Evolutionary conservation across 768 basidiomycete genomes (phyloP).

Genomic region (Hortiboletus campestris): DNA sequence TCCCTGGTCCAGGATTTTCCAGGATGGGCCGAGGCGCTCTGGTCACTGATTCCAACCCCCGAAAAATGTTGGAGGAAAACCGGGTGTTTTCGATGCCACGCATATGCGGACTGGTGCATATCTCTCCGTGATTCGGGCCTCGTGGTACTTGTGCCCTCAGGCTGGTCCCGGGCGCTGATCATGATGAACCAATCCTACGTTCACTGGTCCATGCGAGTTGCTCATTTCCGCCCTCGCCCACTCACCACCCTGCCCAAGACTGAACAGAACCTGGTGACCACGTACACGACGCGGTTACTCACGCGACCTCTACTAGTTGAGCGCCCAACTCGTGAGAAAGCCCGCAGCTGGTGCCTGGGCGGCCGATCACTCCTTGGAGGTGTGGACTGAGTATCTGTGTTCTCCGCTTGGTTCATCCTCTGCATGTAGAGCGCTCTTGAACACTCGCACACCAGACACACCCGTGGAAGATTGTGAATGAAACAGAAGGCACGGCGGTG

Average conservation of each 20-base stretch:
- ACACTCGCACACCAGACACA: background rate
- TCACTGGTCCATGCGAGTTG: background rate
- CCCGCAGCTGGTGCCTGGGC: background rate
- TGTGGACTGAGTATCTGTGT: background rate
- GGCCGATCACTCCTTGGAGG: background rate
- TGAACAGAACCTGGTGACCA: background rate
- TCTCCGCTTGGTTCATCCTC: too few relatives aligned
- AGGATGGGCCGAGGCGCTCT: too few relatives aligned
- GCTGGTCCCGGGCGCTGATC: background rate
- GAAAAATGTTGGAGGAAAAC: too few relatives aligned
- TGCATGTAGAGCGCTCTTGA: background rate
- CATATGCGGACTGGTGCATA: background rate
- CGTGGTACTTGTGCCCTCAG: background rate
- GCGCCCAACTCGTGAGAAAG: too few relatives aligned
- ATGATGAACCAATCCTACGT: too few relatives aligned
- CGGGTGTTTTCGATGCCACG: background rate
- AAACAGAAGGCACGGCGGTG: background rate
- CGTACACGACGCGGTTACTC: background rate
- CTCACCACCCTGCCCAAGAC: background rate
- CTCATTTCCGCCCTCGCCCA: background rate
- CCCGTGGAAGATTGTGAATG: background rate
- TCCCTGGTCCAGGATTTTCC: too few relatives aligned
- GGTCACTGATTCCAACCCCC: too few relatives aligned
- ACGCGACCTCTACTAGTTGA: background rate
- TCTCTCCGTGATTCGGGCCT: background rate